A percentile compares a stretch with the other conserved stretches of the same genome.
phyloP scores from a whole-genome alignment of 2,329 filamentous ascomycete species.

The Cladosporium sphaerospermum region DNA sequence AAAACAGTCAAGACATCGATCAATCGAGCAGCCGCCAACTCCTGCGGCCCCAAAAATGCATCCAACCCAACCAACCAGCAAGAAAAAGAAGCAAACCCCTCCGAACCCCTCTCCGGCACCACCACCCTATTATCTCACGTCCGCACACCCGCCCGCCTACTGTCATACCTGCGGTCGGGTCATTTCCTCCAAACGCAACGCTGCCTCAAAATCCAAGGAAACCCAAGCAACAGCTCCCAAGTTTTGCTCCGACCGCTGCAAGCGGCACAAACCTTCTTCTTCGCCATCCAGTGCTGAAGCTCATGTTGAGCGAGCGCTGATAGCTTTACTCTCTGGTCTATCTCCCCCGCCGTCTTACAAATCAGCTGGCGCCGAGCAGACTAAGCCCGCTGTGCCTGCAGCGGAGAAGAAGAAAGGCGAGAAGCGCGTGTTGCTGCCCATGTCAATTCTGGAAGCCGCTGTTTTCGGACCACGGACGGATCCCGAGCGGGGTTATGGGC shows the following conservation, averaged over 20 bases:
- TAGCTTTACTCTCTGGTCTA: slow-evolving; percentile 34
- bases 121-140: slow-evolving; percentile 49
- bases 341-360: slow-evolving; percentile 16
- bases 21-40: too few relatives aligned
- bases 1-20: too few relatives aligned
- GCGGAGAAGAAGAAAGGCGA: slow-evolving; percentile 43
- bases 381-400: background rate
- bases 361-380: background rate
- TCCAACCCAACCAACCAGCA: slow-evolving; percentile 3
- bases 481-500: slow-evolving; percentile 40
- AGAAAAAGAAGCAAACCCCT: slow-evolving; percentile 33
- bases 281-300: slow-evolving; percentile 36
- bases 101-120: slow-evolving; percentile 39
- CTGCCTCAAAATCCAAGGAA: slow-evolving; percentile 23
- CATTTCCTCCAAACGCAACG: slow-evolving; percentile 33
- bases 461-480: slow-evolving; percentile 45
- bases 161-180: slow-evolving; percentile 53
- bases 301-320: slow-evolving; percentile 48
- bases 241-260: slow-evolving; percentile 54
- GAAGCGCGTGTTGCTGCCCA: slow-evolving; percentile 43
- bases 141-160: slow-evolving; percentile 36
- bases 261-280: slow-evolving; percentile 45
- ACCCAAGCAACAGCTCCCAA: slow-evolving; percentile 32
- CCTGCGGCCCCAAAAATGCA: background rate
- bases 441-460: slow-evolving; percentile 44